Evolutionary conservation across 2,329 filamentous ascomycete species (phyloP), one percentile per base, ranked within the genome.

Genomic region (Penicillium sp.): DNA sequence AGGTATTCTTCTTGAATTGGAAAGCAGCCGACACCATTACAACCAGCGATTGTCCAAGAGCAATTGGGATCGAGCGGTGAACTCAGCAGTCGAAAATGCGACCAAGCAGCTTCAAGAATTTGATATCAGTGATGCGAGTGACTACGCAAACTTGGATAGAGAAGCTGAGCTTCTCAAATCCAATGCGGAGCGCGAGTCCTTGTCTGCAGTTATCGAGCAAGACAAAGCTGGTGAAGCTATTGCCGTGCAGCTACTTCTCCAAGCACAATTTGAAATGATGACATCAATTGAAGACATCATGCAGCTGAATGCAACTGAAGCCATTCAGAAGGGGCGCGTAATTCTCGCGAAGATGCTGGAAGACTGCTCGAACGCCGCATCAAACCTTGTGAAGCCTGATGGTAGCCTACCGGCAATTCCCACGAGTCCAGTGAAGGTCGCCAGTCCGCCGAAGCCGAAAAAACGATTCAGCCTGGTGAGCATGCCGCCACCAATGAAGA

Each of bases 201-300:
- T 93, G 62, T 79, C 84, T 13, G 87, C 91, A 52, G 85, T 97
- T 21, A 74, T 92, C 11, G 92, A 98, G 53, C 87, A 95, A 67
- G 93, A 98, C 61, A 93, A 89, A 76, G 82, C 84, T 26, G 89
- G 88, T 13, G 92, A 97, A 70, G 85, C 88, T 21, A 86, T 84
- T 19, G 85, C 90, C 63, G 82, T 96, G 68, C 93, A 97, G 74
- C 84, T 90, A 49, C 82, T 99, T 53, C 84, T 98, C 11, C 88
- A 90, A 52, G 91, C 93, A 13, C 93, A 98, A 68, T 96, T 99
- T 65, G 93, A 97, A 68, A 93, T 93, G 2, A 84, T 98, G 59
- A 82, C 90, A 5, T 91, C 92, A 0, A 84, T 99, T 53, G 86
- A 89, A 53, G 90, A 91, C 63, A 90, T 95, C 24, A 84, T 93